A percentile compares a stretch with the other conserved stretches of the same genome.
Conservation (phyloP, 345 rosid genomes). For the Viola odorata region DNA sequence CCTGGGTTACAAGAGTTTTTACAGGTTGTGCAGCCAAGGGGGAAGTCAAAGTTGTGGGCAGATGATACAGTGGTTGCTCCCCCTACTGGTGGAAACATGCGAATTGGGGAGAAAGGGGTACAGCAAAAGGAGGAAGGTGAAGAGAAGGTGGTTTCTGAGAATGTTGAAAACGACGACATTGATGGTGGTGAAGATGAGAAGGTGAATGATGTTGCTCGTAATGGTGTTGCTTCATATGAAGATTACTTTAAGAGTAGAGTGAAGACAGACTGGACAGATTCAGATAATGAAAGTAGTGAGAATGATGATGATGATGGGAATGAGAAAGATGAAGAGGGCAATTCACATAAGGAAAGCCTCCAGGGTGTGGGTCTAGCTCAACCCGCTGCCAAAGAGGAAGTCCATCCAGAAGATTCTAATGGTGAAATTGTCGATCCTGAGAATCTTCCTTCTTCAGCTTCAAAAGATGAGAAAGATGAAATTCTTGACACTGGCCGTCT, state of each 20-base stretch:
- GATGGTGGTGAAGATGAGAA: constrained; percentile 28
- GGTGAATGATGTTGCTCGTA: constrained; percentile 25
- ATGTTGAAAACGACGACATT: constrained; percentile 22
- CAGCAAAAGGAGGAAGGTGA: constrained; percentile 24
- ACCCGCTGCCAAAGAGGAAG: constrained; percentile 29
- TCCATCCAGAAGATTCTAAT: constrained; percentile 27
- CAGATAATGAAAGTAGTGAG: constrained; percentile 44
- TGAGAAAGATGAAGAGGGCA: constrained; percentile 15
- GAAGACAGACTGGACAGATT: constrained; percentile 66
- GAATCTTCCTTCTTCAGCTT: constrained; percentile 26
- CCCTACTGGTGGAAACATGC: constrained; percentile 16
- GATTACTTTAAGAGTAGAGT: constrained; percentile 90
- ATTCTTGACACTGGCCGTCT: constrained; percentile 55
- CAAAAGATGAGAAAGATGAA: constrained; percentile 34
- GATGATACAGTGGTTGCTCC: constrained; percentile 50
- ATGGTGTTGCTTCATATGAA: constrained; percentile 60
- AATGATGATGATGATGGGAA: constrained; percentile 19
- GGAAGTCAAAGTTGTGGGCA: constrained; percentile 70
- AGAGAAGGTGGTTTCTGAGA: constrained; percentile 17
- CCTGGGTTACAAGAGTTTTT: constrained; percentile 61
- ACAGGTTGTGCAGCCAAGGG: constrained; percentile 72
- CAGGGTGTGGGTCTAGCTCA: constrained; percentile 20
- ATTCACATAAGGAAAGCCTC: constrained; percentile 17
- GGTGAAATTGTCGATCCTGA: constrained; percentile 32
- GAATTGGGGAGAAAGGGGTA: constrained; percentile 19